Conservation (phyloP, 106 monocot species). For the Chionographis japonica region DNA sequence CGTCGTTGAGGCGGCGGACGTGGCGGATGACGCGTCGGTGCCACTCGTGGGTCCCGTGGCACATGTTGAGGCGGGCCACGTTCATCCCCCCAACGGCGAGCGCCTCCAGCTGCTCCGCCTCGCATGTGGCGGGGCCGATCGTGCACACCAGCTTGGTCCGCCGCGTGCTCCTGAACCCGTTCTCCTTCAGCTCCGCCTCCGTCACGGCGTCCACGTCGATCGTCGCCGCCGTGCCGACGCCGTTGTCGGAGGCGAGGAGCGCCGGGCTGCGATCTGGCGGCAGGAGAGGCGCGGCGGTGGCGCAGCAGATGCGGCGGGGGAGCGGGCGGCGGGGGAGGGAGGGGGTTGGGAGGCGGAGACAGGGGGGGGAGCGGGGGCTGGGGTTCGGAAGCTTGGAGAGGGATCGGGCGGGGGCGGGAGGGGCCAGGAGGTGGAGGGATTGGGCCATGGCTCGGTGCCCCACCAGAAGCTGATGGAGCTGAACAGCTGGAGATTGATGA, state of each 20-base stretch:
- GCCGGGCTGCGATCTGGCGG: conserved; percentile 1
- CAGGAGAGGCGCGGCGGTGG: conserved; percentile 1
- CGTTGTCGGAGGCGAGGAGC: conserved; percentile 19
- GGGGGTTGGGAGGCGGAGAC: neutral
- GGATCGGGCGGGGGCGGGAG: conserved; percentile 7
- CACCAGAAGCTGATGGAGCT: neutral
- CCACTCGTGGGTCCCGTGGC: conserved; percentile 89
- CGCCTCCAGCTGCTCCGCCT: conserved; percentile 79
- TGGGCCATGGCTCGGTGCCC: conserved; percentile 8
- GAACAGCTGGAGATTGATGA: too few species aligned
- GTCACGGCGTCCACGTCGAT: conserved; percentile 84
- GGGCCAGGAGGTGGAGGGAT: conserved; percentile 21
- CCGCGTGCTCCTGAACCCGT: conserved; percentile 79
- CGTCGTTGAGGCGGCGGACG: conserved; percentile 87
- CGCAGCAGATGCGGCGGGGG: conserved; percentile 1
- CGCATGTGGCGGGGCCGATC: conserved; percentile 87
- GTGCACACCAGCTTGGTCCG: conserved; percentile 96
- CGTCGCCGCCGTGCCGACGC: conserved; percentile 10
- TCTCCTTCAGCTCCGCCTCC: conserved; percentile 97
- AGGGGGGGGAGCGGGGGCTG: conserved; percentile 3
- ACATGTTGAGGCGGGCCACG: conserved; percentile 93
- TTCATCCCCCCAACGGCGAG: conserved; percentile 97
- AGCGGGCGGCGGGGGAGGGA: conserved; percentile 11
- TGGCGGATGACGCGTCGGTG: conserved; percentile 71
- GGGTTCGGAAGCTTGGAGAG: neutral